Conservation (phyloP, 106 monocot species). For the Dioscorea zingiberensis region DNA sequence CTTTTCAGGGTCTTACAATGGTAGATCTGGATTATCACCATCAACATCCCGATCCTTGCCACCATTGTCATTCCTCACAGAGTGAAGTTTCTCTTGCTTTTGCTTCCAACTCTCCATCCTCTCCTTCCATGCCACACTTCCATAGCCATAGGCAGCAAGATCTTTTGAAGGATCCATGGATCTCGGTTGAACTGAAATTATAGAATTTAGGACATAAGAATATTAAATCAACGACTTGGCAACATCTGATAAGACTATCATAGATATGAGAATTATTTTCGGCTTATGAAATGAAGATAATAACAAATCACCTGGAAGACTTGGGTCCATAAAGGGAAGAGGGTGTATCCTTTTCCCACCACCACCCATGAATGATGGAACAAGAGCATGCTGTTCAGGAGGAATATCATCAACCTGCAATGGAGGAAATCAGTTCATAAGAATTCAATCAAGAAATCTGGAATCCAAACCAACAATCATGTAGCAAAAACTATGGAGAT, state of each 20-base stretch:
- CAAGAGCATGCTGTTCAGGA: constrained; percentile 92
- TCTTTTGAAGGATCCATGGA: constrained; percentile 99
- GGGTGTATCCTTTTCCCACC: constrained; percentile 96
- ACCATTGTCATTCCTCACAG: constrained; percentile 58
- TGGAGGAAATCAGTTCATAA: not conserved
- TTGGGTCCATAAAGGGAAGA: constrained; percentile 75
- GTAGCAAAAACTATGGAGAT: too few relatives aligned
- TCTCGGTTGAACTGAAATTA: constrained; percentile 80
- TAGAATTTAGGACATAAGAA: not conserved
- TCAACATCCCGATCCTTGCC: constrained; percentile 70
- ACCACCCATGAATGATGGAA: constrained; percentile 88
- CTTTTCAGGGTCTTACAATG: constrained; percentile 56
- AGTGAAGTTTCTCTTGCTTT: constrained; percentile 83
- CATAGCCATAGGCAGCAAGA: constrained; percentile 94
- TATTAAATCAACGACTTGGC: not conserved
- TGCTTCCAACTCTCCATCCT: constrained; percentile 98
- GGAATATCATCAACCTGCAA: constrained; percentile 91
- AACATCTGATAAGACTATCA: too few relatives aligned
- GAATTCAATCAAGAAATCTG: not conserved
- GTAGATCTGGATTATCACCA: constrained; percentile 64
- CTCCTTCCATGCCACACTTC: constrained; percentile 96
- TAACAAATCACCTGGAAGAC: constrained; percentile 44
- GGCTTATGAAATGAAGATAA: not conserved
- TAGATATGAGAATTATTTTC: not conserved
- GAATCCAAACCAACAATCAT: not conserved